Percentiles rank a stretch among this genome's conserved stretches.
Evolutionary conservation across 768 basidiomycete genomes (phyloP).

Genomic region (Lactifluus hygrophoroides): DNA sequence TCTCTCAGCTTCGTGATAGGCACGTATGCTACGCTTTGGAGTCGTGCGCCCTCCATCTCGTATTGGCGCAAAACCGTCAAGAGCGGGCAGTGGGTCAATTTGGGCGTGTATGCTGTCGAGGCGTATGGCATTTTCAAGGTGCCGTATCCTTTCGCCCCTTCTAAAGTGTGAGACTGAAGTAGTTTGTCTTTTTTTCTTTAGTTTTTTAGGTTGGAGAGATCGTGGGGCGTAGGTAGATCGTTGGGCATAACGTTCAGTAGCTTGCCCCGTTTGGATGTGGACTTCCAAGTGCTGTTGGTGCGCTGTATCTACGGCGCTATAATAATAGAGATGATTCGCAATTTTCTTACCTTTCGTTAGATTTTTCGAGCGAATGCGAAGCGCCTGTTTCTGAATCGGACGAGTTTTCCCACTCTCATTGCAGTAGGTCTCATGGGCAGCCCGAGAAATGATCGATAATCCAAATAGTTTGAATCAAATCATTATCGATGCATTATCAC

Average conservation of each 20-base stretch:
- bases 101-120: slow-evolving; percentile 72
- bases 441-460: no score
- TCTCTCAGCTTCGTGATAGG: slow-evolving; percentile 42
- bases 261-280: no score
- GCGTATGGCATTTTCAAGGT: slow-evolving; percentile 90
- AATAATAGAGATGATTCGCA: no score
- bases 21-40: slow-evolving; percentile 60
- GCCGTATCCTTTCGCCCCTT: slow-evolving; percentile 19
- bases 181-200: neutral
- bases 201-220: slow-evolving; percentile 75
- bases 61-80: slow-evolving; percentile 54
- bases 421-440: no score
- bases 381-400: no score
- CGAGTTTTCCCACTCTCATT: no score
- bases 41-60: slow-evolving; percentile 44
- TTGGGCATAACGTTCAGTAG: slow-evolving; percentile 60
- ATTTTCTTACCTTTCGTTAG: no score
- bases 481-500: no score
- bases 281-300: no score
- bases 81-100: slow-evolving; percentile 57
- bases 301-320: no score
- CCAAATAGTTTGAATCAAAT: no score
- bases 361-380: no score
- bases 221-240: slow-evolving; percentile 64
- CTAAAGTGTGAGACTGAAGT: neutral